Evolutionary conservation across 495 filamentous ascomycete species (phyloP).

Genomic region (Xanthoparmelia taractica): DNA sequence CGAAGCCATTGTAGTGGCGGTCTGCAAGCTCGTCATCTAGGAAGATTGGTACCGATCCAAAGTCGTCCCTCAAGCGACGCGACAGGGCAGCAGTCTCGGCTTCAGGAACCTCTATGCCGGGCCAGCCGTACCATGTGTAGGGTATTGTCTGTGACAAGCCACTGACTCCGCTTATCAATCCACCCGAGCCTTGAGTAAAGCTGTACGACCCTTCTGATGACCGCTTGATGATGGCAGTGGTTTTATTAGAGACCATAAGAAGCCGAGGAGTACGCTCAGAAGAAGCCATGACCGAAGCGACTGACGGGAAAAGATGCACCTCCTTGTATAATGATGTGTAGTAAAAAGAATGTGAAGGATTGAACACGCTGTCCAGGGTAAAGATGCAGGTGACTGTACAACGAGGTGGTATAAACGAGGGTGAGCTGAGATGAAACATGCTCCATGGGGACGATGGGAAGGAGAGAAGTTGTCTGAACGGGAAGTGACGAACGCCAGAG

Average conservation of each 20-base stretch:
- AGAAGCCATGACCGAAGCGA: constrained; percentile 2
- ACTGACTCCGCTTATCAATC: constrained; percentile 82
- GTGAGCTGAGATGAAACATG: not conserved
- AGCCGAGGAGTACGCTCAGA: constrained; percentile 34
- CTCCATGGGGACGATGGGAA: not conserved
- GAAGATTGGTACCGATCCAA: constrained; percentile 68
- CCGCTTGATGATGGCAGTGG: constrained; percentile 92
- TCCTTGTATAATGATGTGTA: not conserved
- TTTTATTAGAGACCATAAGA: constrained; percentile 84
- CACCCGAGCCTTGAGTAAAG: constrained; percentile 92
- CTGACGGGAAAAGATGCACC: not conserved
- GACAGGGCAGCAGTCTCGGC: constrained; percentile 55
- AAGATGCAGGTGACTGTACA: not conserved
- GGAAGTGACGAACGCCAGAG: not conserved
- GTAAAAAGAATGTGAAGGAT: not conserved
- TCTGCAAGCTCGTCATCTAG: constrained; percentile 72
- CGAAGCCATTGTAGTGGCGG: constrained; percentile 79
- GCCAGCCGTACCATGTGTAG: constrained; percentile 98
- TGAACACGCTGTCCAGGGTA: not conserved
- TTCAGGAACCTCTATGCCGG: constrained; percentile 76
- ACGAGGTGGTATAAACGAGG: not conserved
- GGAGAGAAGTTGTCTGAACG: not conserved
- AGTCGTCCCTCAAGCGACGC: constrained; percentile 61
- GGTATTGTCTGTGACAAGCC: constrained; percentile 84
- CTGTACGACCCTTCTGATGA: constrained; percentile 74